Conservation (phyloP, 306 rosid species). For the Astragalus membranaceus region DNA sequence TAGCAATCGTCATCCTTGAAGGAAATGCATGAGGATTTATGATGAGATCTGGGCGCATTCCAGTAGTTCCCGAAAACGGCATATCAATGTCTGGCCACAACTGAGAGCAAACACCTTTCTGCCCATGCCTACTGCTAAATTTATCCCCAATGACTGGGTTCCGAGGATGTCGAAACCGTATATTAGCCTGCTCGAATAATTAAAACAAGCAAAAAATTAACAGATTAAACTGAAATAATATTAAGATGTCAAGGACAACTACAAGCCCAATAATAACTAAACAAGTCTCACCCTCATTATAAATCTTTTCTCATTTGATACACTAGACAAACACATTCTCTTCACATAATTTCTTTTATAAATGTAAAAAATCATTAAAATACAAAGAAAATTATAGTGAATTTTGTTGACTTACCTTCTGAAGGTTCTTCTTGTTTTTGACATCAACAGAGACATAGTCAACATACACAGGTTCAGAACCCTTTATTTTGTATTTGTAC, state of each 20-base stretch:
- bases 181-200: slow-evolving; percentile 57
- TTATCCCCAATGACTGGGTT: slow-evolving; percentile 93
- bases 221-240: not conserved
- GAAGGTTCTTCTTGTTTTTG: slow-evolving; percentile 55
- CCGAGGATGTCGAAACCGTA: slow-evolving; percentile 89
- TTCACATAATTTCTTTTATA: too few species aligned
- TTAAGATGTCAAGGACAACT: not conserved
- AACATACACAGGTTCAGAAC: slow-evolving; percentile 77
- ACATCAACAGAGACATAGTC: slow-evolving; percentile 80
- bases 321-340: too few species aligned
- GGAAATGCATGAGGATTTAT: slow-evolving; percentile 99
- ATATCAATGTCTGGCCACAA: slow-evolving; percentile 96
- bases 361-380: not conserved
- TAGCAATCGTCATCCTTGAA: slow-evolving; percentile 98
- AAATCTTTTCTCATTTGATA: too few species aligned
- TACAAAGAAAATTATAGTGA: not conserved
- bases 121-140: slow-evolving; percentile 98
- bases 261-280: not conserved
- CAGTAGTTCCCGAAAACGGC: slow-evolving; percentile 92
- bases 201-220: not conserved
- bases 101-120: slow-evolving; percentile 99
- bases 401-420: slow-evolving; percentile 45
- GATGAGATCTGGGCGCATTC: slow-evolving; percentile 98
- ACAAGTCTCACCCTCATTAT: not conserved
- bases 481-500: slow-evolving; percentile 39